Conservation (phyloP, 306 rosid species). For the Glycyrrhiza uralensis region DNA sequence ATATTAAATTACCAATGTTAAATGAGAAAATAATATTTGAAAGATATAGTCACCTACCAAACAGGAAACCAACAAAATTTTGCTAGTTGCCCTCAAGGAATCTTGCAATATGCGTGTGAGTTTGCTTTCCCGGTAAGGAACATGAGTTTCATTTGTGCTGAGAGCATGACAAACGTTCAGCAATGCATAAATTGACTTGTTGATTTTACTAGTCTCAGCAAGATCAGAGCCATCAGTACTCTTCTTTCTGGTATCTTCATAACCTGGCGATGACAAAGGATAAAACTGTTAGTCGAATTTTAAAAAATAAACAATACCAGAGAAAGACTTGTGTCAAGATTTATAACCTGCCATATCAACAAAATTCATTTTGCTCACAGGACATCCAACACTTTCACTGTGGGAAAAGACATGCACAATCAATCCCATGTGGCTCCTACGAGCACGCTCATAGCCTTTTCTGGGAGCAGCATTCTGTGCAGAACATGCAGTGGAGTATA, state of each 20-base stretch:
- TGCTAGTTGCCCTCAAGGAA: constrained; percentile 62
- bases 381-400: constrained; percentile 23
- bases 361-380: constrained; percentile 66
- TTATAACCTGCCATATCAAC: constrained; percentile 86
- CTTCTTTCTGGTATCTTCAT: constrained; percentile 73
- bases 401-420: constrained; percentile 49
- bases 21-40: not conserved
- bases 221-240: constrained; percentile 36
- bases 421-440: constrained; percentile 69
- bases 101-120: constrained; percentile 82
- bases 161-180: constrained; percentile 63
- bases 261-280: constrained; percentile 50
- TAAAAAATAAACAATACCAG: not conserved
- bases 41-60: constrained; percentile 46
- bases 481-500: constrained; percentile 44
- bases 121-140: constrained; percentile 89
- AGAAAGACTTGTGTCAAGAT: not conserved
- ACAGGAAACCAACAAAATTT: constrained; percentile 67
- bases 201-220: constrained; percentile 59
- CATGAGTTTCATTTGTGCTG: constrained; percentile 53
- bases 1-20: not conserved
- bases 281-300: not conserved
- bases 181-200: constrained; percentile 70
- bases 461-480: constrained; percentile 46
- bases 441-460: constrained; percentile 45